Evolutionary conservation across 2,329 filamentous ascomycete species (phyloP).

Genomic region (Zalaria obscura): DNA sequence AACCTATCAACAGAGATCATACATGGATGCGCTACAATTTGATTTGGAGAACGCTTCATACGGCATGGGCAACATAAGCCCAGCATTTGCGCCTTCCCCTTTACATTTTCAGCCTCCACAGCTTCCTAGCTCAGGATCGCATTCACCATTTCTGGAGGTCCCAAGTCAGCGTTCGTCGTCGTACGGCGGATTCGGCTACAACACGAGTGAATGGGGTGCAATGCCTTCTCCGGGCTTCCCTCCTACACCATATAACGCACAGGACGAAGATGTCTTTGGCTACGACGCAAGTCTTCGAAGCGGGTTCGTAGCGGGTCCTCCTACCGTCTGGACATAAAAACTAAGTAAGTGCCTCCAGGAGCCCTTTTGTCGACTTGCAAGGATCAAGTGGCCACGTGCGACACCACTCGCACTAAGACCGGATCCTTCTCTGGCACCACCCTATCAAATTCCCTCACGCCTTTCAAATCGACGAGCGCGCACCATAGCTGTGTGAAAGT

Average conservation of each 20-base stretch:
- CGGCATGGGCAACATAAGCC: conserved; percentile 28
- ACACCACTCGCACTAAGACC: no score
- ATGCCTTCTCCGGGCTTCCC: conserved; percentile 19
- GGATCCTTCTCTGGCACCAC: no score
- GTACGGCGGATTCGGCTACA: conserved; percentile 13
- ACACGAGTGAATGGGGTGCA: conserved; percentile 17
- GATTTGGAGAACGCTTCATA: conserved; percentile 22
- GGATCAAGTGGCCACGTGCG: no score
- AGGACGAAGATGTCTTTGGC: conserved; percentile 16
- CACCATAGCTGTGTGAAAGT: no score
- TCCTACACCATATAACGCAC: conserved; percentile 17
- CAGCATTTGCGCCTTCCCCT: conserved; percentile 34
- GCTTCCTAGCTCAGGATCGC: conserved; percentile 14
- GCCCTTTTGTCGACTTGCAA: no score
- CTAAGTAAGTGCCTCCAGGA: neutral
- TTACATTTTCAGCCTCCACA: conserved; percentile 24
- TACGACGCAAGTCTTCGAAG: conserved; percentile 10
- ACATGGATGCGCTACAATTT: conserved; percentile 20
- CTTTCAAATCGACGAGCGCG: no score
- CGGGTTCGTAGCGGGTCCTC: conserved; percentile 18
- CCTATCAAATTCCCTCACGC: no score
- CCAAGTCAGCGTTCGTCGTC: conserved; percentile 14
- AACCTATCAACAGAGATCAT: conserved; percentile 18
- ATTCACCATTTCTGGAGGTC: conserved; percentile 28
- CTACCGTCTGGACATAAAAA: conserved; percentile 18